Evolutionary conservation across 257 asterid species (phyloP).

Genomic region (Solanum commersonii): DNA sequence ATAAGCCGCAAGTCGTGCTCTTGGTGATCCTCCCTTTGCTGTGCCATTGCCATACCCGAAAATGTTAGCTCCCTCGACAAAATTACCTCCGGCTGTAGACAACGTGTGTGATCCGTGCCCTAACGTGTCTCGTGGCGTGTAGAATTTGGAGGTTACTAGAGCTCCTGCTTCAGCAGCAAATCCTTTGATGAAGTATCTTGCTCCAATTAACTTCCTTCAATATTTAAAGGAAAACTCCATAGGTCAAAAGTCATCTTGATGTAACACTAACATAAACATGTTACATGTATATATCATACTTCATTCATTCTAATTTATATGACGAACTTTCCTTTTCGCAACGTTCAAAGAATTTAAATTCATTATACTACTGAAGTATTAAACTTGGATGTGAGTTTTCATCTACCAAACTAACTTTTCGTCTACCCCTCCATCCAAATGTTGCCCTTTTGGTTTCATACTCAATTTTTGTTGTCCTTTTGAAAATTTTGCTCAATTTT

Average conservation of each 20-base stretch:
- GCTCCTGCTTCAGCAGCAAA: conserved; percentile 49
- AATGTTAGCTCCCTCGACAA: conserved; percentile 56
- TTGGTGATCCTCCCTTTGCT: conserved; percentile 92
- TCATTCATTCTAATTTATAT: neutral
- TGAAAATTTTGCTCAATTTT: too few species aligned
- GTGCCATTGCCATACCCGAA: conserved; percentile 83
- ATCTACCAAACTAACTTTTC: too few species aligned
- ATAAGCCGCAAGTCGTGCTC: conserved; percentile 83
- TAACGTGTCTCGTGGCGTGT: conserved; percentile 57
- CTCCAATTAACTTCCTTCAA: conserved; percentile 86
- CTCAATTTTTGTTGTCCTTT: too few species aligned
- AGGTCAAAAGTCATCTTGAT: neutral
- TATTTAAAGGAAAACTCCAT: neutral
- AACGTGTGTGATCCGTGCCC: conserved; percentile 94
- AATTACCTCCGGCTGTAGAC: conserved; percentile 90
- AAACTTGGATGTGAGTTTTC: neutral
- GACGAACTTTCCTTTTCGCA: neutral
- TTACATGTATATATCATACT: neutral
- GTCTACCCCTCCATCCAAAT: too few species aligned
- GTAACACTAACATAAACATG: neutral
- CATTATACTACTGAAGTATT: neutral
- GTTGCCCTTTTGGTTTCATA: too few species aligned
- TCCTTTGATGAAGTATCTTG: conserved; percentile 81
- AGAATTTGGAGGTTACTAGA: conserved; percentile 40
- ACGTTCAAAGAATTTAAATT: neutral